Conservation (phyloP, 2,329 filamentous ascomycete genomes). For the Colletotrichum tabaci region DNA sequence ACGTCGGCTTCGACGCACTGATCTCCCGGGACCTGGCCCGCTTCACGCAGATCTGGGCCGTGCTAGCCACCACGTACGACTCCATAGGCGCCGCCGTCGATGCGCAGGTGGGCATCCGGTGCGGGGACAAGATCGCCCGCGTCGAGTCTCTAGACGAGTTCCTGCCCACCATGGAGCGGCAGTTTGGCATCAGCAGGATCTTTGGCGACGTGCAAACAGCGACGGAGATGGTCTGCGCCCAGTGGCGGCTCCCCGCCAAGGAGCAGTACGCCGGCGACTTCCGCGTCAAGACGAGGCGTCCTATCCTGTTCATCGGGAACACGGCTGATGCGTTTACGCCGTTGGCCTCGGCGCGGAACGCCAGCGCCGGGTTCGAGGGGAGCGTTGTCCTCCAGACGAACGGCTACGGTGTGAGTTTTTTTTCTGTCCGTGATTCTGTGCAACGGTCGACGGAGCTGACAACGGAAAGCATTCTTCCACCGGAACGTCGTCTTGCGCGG, state of each 20-base stretch:
- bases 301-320: constrained; percentile 57
- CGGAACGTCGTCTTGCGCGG: constrained; percentile 36
- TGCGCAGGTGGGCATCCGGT: constrained; percentile 50
- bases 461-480: not conserved
- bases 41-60: not conserved
- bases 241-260: constrained; percentile 56
- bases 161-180: constrained; percentile 44
- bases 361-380: constrained; percentile 53
- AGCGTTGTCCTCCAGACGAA: constrained; percentile 56
- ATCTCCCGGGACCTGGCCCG: constrained; percentile 16
- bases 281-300: constrained; percentile 50
- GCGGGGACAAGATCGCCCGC: constrained; percentile 51
- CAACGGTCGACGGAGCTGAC: not conserved
- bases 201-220: constrained; percentile 44
- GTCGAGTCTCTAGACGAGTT: constrained; percentile 48
- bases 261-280: constrained; percentile 54
- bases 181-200: constrained; percentile 48
- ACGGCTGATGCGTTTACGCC: constrained; percentile 57
- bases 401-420: constrained; percentile 53
- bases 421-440: not conserved
- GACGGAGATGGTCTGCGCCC: constrained; percentile 50
- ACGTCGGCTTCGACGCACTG: constrained; percentile 25
- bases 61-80: not conserved
- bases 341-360: constrained; percentile 54
- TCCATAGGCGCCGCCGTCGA: constrained; percentile 13